phyloP scores from a whole-genome alignment of 768 basidiomycete genomes.

The Harrya chromipes region DNA sequence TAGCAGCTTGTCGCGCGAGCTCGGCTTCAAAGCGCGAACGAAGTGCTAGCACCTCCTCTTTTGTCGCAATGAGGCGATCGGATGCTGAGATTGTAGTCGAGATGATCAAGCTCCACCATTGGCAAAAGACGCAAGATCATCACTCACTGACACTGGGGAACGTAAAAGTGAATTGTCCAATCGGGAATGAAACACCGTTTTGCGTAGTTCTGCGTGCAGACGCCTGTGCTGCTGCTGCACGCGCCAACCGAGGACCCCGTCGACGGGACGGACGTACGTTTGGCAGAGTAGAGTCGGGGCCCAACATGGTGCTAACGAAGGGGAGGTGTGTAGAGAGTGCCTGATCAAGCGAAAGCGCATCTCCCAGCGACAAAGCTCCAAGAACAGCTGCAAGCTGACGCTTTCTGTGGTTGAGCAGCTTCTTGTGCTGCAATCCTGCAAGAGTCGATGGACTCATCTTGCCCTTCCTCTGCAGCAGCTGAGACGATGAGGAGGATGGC shows the following conservation, averaged over 20 bases:
- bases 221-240: slow-evolving; percentile 32
- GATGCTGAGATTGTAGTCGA: slow-evolving; percentile 50
- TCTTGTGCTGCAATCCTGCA: slow-evolving; percentile 74
- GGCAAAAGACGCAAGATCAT: slow-evolving; percentile 22
- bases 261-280: slow-evolving; percentile 57
- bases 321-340: slow-evolving; percentile 54
- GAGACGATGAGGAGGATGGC: slow-evolving; percentile 19
- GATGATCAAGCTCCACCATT: slow-evolving; percentile 26
- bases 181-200: slow-evolving; percentile 45
- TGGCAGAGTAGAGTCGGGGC: slow-evolving; percentile 26
- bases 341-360: slow-evolving; percentile 74
- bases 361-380: slow-evolving; percentile 61
- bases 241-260: slow-evolving; percentile 48
- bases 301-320: slow-evolving; percentile 36
- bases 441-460: slow-evolving; percentile 58
- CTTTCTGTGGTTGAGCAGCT: slow-evolving; percentile 64
- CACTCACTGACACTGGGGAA: slow-evolving; percentile 73
- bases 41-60: slow-evolving; percentile 63
- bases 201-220: slow-evolving; percentile 5
- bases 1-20: slow-evolving; percentile 65
- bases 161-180: slow-evolving; percentile 55
- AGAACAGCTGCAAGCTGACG: slow-evolving; percentile 70
- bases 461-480: slow-evolving; percentile 31
- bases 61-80: slow-evolving; percentile 65
- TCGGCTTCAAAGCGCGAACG: slow-evolving; percentile 72